These are phyloP conservation scores for Cadophora sp. DNA, from an alignment of 2,329 filamentous ascomycete genomes.

Conservation along the genomic window DNA sequence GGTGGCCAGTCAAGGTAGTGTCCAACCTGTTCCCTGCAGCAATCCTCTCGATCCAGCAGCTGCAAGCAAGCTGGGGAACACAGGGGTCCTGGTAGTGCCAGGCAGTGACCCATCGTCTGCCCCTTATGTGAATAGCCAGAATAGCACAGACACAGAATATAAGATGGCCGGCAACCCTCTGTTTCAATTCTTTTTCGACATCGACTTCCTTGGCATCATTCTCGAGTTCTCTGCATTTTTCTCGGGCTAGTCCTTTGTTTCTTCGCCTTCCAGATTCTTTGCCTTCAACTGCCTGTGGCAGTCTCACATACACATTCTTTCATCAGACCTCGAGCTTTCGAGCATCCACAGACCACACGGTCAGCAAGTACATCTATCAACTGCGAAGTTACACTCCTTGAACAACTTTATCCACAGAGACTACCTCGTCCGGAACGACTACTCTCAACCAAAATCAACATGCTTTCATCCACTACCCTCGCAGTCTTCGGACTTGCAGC, in stretches of 20 bases:
- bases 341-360: conserved; percentile 9
- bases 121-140: conserved; percentile 22
- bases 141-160: conserved; percentile 30
- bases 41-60: conserved; percentile 23
- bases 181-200: conserved; percentile 25
- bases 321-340: conserved; percentile 24
- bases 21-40: conserved; percentile 26
- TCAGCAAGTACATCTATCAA: conserved; percentile 15
- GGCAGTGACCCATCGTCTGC: conserved; percentile 5
- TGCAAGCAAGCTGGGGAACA: conserved; percentile 29
- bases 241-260: conserved; percentile 35
- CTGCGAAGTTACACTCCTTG: conserved; percentile 22
- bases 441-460: conserved; percentile 43
- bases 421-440: conserved; percentile 40
- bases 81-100: conserved; percentile 20
- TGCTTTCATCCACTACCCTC: conserved; percentile 58
- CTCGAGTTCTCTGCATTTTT: conserved; percentile 27
- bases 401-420: conserved; percentile 24
- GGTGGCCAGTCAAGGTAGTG: conserved; percentile 26
- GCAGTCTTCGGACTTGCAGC: conserved; percentile 63
- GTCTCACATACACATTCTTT: conserved; percentile 30
- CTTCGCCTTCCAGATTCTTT: conserved; percentile 28
- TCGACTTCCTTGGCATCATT: conserved; percentile 31
- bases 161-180: conserved; percentile 29
- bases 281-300: conserved; percentile 28